Conservation (phyloP, 2,329 filamentous ascomycete genomes). For the Stachybotrys chartarum region DNA sequence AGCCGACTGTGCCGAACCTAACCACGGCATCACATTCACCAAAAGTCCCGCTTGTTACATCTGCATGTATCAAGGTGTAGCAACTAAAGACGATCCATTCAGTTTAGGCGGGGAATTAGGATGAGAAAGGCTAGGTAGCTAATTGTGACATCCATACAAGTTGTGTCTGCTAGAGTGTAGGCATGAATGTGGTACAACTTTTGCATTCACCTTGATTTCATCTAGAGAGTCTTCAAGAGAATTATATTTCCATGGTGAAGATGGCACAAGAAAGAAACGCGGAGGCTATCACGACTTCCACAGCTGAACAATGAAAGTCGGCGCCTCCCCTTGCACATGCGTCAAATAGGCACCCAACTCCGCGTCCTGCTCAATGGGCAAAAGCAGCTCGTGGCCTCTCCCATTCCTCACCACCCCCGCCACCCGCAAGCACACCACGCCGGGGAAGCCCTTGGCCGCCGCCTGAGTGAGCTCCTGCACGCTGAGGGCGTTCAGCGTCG, state of each 20-base stretch:
- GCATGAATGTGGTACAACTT: too few species aligned
- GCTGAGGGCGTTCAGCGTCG: conserved; percentile 49
- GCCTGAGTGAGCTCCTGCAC: conserved; percentile 57
- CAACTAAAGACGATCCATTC: too few species aligned
- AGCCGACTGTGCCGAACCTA: background rate
- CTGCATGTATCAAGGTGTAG: too few species aligned
- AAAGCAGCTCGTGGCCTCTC: conserved; percentile 52
- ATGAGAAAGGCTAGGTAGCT: too few species aligned
- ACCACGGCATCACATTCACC: background rate
- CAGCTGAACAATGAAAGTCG: conserved; percentile 36
- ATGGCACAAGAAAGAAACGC: background rate
- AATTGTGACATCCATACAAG: too few species aligned
- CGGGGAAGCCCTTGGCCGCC: conserved; percentile 54
- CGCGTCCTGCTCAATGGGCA: conserved; percentile 62
- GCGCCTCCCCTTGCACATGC: conserved; percentile 44
- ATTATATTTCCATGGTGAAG: too few species aligned
- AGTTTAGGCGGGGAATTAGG: too few species aligned
- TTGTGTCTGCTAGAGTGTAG: too few species aligned
- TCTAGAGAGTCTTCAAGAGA: too few species aligned
- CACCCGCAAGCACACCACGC: conserved; percentile 50
- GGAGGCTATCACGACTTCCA: conserved; percentile 14
- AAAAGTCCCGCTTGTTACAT: background rate
- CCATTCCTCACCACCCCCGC: conserved; percentile 59
- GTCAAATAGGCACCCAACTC: conserved; percentile 67
- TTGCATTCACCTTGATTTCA: too few species aligned